Base-by-base conservation (phyloP, 495 filamentous ascomycete species). In the Tuber melanosporum region DNA sequence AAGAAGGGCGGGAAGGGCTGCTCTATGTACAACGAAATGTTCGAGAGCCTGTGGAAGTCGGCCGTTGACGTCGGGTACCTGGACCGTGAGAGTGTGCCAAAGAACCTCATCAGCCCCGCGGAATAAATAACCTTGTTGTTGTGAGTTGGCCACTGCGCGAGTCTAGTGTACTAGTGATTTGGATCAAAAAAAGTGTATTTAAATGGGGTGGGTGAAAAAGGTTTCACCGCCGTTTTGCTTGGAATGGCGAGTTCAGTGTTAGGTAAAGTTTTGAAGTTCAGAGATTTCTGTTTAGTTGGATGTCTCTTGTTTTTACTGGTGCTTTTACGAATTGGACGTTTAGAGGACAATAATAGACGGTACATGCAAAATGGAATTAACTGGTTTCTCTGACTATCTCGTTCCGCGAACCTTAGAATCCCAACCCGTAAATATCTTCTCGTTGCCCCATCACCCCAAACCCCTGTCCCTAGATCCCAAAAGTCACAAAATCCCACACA, bases 1-100 rank as follows among this genome's bases (percentile, higher is more conserved):
- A 45, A 80, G 45, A 80, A 79, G 14, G 78, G 78, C 5, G 78
- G 78, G 3, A 79, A 74, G 36, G 78, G 77, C 39, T 80, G 78
- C 9, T 46, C 41, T 1, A 80, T 80, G 78, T 80, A 80, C 36
- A 32, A 74, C 22, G 41, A 42, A 41, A 41, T 66, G 14, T 80
- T 80, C 6, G 77, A 73, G 19, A 17, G 12, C 12, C 39, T 80
- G 3, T 75, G 66, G 73, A 19, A 46, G 41, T 41, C 10, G 2
- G 2, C 71, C 46, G 4, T 36, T 19, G 57, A 66, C 19, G 26
- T 12, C 2, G 57, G 57, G 12, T 66, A 32, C 36, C 15, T 66
- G 14, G 14, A 6, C 12, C 6, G 4, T 66, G 26, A 17, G 57
- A 8, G 5, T 36, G 32, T 7, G 57, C 57, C 14, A 36, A 66